A percentile compares a stretch with the other conserved stretches of the same genome.
Evolutionary conservation across 225 moss, liverwort and hornwort genomes (phyloP).

Genomic region (Marchantia paleacea): DNA sequence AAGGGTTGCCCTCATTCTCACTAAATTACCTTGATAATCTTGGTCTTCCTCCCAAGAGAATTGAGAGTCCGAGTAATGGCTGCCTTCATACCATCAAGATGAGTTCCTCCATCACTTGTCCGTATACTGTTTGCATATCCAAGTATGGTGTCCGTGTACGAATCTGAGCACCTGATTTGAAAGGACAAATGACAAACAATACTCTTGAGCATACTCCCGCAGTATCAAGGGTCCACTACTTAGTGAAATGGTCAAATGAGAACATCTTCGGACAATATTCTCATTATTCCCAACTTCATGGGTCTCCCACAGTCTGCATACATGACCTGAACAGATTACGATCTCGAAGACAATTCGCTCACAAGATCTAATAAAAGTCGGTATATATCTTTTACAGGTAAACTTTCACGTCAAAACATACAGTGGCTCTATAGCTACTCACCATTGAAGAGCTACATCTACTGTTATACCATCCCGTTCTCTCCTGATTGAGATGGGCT

Average conservation of each 20-base stretch:
- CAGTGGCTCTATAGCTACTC: conserved; percentile 10
- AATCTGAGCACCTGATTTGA: conserved; percentile 73
- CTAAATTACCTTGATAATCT: conserved; percentile 67
- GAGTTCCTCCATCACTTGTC: conserved; percentile 97
- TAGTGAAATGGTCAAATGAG: background rate
- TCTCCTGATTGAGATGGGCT: conserved; percentile 81
- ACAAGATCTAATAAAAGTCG: too few species aligned
- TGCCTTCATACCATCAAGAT: conserved; percentile 95
- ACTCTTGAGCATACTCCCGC: background rate
- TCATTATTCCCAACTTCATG: background rate
- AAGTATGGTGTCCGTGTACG: conserved; percentile 87
- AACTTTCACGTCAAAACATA: too few species aligned
- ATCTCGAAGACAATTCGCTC: too few species aligned
- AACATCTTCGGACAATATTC: too few species aligned
- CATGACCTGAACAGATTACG: background rate
- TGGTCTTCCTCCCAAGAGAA: conserved; percentile 75
- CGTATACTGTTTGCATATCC: conserved; percentile 99
- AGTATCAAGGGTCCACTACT: background rate
- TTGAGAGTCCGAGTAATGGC: conserved; percentile 91
- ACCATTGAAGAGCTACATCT: conserved; percentile 96
- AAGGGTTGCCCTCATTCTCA: background rate
- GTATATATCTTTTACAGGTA: too few species aligned
- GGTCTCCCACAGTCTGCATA: background rate
- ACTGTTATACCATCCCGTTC: conserved; percentile 80
- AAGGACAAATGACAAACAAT: background rate